A percentile compares a stretch with the other conserved stretches of the same genome.
Evolutionary conservation across 2,329 filamentous ascomycete species (phyloP).

Genomic region (Massarina eburnea): DNA sequence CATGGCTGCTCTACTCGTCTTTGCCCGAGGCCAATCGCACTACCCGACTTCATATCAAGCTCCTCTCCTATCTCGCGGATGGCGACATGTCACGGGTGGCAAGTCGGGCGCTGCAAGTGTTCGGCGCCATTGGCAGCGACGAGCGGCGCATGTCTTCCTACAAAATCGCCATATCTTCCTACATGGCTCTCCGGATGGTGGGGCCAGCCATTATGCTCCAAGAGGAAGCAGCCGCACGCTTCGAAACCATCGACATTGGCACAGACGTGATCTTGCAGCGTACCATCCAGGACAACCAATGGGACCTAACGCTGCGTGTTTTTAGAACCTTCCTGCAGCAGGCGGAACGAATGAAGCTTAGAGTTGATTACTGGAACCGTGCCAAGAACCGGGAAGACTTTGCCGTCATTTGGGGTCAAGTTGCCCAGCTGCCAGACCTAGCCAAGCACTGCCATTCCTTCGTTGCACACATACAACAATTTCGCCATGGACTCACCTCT

Average conservation of each 20-base stretch:
- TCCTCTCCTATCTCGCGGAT: conserved; percentile 34
- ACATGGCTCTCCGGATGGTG: conserved; percentile 45
- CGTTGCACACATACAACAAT: conserved; percentile 26
- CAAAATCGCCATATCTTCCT: conserved; percentile 46
- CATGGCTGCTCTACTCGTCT: conserved; percentile 42
- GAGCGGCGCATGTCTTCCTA: conserved; percentile 49
- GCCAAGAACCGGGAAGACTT: conserved; percentile 3
- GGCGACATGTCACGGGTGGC: conserved; percentile 38
- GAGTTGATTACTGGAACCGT: conserved; percentile 6
- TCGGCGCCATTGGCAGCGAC: conserved; percentile 38
- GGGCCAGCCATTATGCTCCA: conserved; percentile 46
- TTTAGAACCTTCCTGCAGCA: conserved; percentile 20
- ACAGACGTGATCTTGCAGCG: conserved; percentile 33
- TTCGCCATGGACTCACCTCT: conserved; percentile 24
- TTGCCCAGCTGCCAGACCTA: conserved; percentile 26
- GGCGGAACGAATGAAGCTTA: conserved; percentile 1
- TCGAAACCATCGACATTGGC: conserved; percentile 20
- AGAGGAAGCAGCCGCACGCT: conserved; percentile 35
- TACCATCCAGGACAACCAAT: conserved; percentile 35
- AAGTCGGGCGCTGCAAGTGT: conserved; percentile 49
- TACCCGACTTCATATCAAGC: conserved; percentile 14
- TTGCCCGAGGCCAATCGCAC: conserved; percentile 18
- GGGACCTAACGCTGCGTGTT: conserved; percentile 37
- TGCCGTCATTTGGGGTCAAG: conserved; percentile 26
- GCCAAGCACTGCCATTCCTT: conserved; percentile 29